Evolutionary conservation across 176 grass and related monocot genomes (phyloP), one percentile per base, ranked within the genome.

Genomic region (Lolium rigidum): DNA sequence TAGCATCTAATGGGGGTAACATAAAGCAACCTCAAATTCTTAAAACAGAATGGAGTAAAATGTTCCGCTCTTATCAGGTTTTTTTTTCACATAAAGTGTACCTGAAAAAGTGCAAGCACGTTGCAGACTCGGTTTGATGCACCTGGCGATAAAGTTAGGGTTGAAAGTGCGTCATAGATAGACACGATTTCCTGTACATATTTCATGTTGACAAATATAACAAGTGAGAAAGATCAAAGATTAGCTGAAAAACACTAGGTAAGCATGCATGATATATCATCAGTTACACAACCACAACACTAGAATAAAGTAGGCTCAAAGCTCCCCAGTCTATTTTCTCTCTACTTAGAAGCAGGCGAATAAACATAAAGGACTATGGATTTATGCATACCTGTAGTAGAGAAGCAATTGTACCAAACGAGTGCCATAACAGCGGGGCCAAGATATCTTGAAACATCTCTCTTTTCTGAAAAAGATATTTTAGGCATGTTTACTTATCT

Each of bases 111-210:
- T 74, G 97, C 94, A 85, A 98, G 97, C 46, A 94, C 97, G 22
- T 98, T 98, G 88, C 97, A 98, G 68, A 98, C 94, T 65, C 92
- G 82, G 84, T 98, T 98, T 82, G 97, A 96, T 69, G 97, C 97
- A 14, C 74, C 94, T 70, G 90, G 85, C 17, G 90, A 90, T 28
- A 98, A 78, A 64, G 94, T 95, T 56, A 94, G 94, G 48, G 92
- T 90, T 74, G 97, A 99, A 85, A 99, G 94, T 82, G 89, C 87
- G 65, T 90, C 92, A 79, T 99, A 99, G 72, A 96, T 96, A 35
- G 82, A 94, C 41, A 99, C 80, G 52, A 99, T 94, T 73, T 99
- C 97, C 94, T 99, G 88, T 39, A 82, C 41, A 43, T 43, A 43
- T 43, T 43, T 43, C 7, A 43, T 6, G 4, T 43, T 43, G 41